Percentiles rank a stretch among this genome's conserved stretches.
These are phyloP conservation scores for Hypoxylon sp. DNA, from an alignment of 2,329 filamentous ascomycete species.

Conservation along the genomic window DNA sequence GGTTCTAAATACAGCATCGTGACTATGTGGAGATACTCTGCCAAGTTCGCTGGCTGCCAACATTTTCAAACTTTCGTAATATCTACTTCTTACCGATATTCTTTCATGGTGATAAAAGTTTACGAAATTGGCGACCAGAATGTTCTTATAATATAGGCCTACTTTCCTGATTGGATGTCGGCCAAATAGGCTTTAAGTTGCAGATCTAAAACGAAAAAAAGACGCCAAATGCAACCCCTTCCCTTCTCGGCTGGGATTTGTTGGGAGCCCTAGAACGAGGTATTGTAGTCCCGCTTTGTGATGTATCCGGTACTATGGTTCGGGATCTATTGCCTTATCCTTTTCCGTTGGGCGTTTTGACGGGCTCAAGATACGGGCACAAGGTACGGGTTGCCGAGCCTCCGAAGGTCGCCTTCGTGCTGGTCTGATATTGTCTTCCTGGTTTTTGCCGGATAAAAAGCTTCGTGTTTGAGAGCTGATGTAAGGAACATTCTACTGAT, in stretches of 20 bases:
- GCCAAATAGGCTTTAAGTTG: conserved; percentile 41
- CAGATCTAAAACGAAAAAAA: conserved; percentile 39
- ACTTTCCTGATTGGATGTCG: conserved; percentile 32
- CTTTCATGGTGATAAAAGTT: conserved; percentile 21
- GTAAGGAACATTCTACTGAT: conserved; percentile 20
- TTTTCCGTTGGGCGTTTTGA: conserved; percentile 3
- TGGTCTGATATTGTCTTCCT: conserved; percentile 19
- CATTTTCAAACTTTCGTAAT: conserved; percentile 16
- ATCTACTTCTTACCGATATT: conserved; percentile 12
- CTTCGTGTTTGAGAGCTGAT: conserved; percentile 12
- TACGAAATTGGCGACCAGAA: conserved; percentile 34
- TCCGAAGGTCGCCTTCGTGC: conserved; percentile 27
- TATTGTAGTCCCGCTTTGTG: conserved; percentile 17
- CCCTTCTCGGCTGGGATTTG: conserved; percentile 35
- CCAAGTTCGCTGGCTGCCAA: conserved; percentile 27
- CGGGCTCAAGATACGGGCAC: background rate
- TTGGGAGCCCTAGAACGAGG: conserved; percentile 32
- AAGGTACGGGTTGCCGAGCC: conserved; percentile 23
- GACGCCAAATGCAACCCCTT: conserved; percentile 12
- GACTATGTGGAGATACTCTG: conserved; percentile 17
- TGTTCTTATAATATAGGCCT: conserved; percentile 39
- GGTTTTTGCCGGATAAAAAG: conserved; percentile 24
- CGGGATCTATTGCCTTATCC: conserved; percentile 12
- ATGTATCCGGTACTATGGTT: conserved; percentile 14
- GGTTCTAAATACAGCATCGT: conserved; percentile 37